Evolutionary conservation across 2,329 filamentous ascomycete species (phyloP).

Genomic region (Aotearoamyces nothofagi): DNA sequence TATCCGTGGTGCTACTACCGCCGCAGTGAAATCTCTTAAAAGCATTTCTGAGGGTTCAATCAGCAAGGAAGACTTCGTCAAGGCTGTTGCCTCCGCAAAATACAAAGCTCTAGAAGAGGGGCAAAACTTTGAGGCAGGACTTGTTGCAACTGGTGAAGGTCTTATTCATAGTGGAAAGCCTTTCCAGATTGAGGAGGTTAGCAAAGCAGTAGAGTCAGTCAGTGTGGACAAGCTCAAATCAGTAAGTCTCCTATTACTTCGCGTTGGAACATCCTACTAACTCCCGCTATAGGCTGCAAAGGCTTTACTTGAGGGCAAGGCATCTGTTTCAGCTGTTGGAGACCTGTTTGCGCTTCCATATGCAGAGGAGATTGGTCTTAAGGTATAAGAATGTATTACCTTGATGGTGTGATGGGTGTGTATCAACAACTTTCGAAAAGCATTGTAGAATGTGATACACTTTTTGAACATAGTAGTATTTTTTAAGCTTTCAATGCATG

Average conservation of each 20-base stretch:
- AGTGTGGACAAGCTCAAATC: conserved; percentile 72
- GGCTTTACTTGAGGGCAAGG: conserved; percentile 74
- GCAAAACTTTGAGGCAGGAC: conserved; percentile 60
- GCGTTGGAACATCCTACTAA: conserved; percentile 13
- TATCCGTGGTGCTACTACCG: conserved; percentile 59
- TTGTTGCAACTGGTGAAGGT: conserved; percentile 73
- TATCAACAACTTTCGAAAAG: conserved; percentile 22
- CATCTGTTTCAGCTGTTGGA: conserved; percentile 76
- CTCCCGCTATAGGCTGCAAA: conserved; percentile 56
- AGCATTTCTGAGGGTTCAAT: conserved; percentile 61
- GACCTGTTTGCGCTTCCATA: conserved; percentile 85
- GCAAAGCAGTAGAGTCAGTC: conserved; percentile 66
- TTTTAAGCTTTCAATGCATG: conserved; percentile 4
- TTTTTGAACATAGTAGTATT: conserved; percentile 7
- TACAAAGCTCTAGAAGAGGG: conserved; percentile 76
- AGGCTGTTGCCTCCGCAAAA: conserved; percentile 86
- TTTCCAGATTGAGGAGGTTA: conserved; percentile 68
- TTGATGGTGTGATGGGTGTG: conserved; percentile 12
- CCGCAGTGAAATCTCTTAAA: conserved; percentile 70
- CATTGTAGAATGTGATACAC: conserved; percentile 19
- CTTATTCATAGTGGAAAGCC: conserved; percentile 70
- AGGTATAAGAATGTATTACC: conserved; percentile 52
- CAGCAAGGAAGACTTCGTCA: conserved; percentile 73
- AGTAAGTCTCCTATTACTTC: conserved; percentile 36
- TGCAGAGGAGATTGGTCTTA: conserved; percentile 85